Evolutionary conservation across 495 filamentous ascomycete genomes (phyloP).

Genomic region (Annulohypoxylon bovei): DNA sequence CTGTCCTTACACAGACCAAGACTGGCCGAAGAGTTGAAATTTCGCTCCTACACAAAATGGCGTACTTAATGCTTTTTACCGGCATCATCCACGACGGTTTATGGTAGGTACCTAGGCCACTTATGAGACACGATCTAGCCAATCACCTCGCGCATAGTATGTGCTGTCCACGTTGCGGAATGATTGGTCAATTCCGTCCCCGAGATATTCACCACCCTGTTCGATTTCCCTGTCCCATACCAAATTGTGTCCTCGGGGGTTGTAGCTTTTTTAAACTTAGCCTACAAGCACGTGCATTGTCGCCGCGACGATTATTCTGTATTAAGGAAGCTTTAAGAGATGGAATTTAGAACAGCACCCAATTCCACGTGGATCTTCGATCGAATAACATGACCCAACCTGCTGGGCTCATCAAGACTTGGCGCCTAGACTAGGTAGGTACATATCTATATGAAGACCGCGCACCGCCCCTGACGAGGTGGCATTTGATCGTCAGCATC

Average conservation of each 20-base stretch:
- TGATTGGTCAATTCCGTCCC: constrained; percentile 35
- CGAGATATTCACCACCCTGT: not conserved
- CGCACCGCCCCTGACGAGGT: constrained; percentile 5
- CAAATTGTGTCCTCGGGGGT: not conserved
- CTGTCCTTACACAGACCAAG: constrained; percentile 23
- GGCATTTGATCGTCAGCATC: constrained; percentile 21
- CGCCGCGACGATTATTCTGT: not conserved
- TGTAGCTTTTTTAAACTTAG: not conserved
- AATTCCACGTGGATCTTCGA: constrained; percentile 11
- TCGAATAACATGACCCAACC: constrained; percentile 3
- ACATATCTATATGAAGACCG: constrained; percentile 9
- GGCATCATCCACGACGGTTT: not conserved
- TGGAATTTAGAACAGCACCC: not conserved
- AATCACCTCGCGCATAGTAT: not conserved
- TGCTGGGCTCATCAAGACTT: constrained; percentile 25
- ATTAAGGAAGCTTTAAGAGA: not conserved
- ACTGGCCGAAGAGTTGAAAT: not conserved
- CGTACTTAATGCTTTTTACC: not conserved
- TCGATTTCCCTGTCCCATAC: constrained; percentile 21
- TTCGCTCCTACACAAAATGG: not conserved
- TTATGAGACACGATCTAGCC: constrained; percentile 11
- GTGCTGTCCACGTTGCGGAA: constrained; percentile 36
- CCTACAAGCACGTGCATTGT: constrained; percentile 13
- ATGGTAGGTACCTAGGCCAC: not conserved
- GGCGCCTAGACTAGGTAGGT: constrained; percentile 15